Evolutionary conservation across 345 rosid genomes (phyloP).

Genomic region (Heritiera fomes): DNA sequence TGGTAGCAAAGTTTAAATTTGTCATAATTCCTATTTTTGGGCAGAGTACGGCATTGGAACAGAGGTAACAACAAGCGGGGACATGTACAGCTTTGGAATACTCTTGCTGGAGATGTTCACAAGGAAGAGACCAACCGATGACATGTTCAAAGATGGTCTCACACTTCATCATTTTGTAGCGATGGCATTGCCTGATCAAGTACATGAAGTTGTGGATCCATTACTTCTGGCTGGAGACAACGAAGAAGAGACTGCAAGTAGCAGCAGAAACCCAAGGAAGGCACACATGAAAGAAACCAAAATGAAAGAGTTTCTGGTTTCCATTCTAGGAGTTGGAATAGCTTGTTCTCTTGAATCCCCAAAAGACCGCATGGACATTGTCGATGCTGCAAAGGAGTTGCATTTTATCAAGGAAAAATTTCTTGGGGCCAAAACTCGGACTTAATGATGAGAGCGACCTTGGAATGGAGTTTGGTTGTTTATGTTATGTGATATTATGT

Average conservation of each 20-base stretch:
- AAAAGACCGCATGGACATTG: slow-evolving; percentile 13
- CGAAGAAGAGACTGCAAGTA: neutral
- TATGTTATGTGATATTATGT: no score
- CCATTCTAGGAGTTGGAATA: slow-evolving; percentile 29
- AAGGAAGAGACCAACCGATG: slow-evolving; percentile 34
- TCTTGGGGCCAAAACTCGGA: neutral
- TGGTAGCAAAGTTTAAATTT: neutral
- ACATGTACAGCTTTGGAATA: slow-evolving; percentile 36
- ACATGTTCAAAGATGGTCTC: slow-evolving; percentile 27
- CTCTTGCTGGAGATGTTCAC: slow-evolving; percentile 45
- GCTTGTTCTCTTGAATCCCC: slow-evolving; percentile 31
- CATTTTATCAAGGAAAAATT: slow-evolving; percentile 15
- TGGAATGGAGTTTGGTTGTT: neutral
- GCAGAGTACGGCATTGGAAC: slow-evolving; percentile 46
- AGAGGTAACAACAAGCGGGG: slow-evolving; percentile 37
- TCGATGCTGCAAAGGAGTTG: slow-evolving; percentile 25
- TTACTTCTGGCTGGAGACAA: slow-evolving; percentile 13
- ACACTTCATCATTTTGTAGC: slow-evolving; percentile 32
- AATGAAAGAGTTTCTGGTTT: slow-evolving; percentile 21
- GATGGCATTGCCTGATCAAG: slow-evolving; percentile 19
- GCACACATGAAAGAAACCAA: neutral
- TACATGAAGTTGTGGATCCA: slow-evolving; percentile 20
- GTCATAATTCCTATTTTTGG: neutral
- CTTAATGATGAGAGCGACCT: neutral
- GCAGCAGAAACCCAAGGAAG: neutral